A percentile compares a stretch with the other conserved stretches of the same genome.
phyloP scores from a whole-genome alignment of 2,329 filamentous ascomycete genomes.

The Helotiales sp. region DNA sequence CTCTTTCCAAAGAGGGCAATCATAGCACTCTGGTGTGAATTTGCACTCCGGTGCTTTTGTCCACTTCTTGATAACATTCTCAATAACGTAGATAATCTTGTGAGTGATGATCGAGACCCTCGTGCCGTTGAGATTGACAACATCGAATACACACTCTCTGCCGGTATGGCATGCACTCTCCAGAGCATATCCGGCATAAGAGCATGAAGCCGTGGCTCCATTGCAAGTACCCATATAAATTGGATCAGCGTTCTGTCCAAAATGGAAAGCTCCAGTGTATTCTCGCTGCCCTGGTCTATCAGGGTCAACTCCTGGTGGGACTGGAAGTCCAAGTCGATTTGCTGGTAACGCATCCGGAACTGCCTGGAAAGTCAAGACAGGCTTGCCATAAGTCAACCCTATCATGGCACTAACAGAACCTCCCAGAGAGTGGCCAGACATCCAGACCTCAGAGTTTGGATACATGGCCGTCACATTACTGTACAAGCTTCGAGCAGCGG shows the following conservation, averaged over 20 bases:
- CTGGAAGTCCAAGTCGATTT: slow-evolving; percentile 80
- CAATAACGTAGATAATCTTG: slow-evolving; percentile 86
- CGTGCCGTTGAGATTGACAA: slow-evolving; percentile 90
- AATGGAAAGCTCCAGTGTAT: slow-evolving; percentile 82
- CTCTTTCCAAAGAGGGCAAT: slow-evolving; percentile 93
- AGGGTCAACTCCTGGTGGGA: slow-evolving; percentile 78
- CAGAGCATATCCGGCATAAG: slow-evolving; percentile 90
- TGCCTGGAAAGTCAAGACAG: slow-evolving; percentile 91
- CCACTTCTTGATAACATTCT: slow-evolving; percentile 84
- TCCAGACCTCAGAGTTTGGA: slow-evolving; percentile 82
- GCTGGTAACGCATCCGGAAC: slow-evolving; percentile 90
- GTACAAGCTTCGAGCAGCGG: slow-evolving; percentile 85
- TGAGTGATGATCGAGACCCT: slow-evolving; percentile 90
- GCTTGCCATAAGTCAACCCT: slow-evolving; percentile 87
- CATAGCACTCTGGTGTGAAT: slow-evolving; percentile 78
- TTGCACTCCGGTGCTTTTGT: slow-evolving; percentile 79
- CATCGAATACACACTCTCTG: slow-evolving; percentile 87
- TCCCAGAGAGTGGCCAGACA: slow-evolving; percentile 90
- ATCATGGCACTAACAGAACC: slow-evolving; percentile 88
- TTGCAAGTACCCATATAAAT: slow-evolving; percentile 95
- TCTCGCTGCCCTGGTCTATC: slow-evolving; percentile 71
- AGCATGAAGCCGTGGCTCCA: slow-evolving; percentile 85
- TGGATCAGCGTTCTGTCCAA: slow-evolving; percentile 94
- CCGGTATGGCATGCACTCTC: slow-evolving; percentile 93
- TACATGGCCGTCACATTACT: slow-evolving; percentile 91